Evolutionary conservation across 2,329 filamentous ascomycete genomes (phyloP), one percentile per base, ranked within the genome.

Genomic region (Fusarium sambucinum): DNA sequence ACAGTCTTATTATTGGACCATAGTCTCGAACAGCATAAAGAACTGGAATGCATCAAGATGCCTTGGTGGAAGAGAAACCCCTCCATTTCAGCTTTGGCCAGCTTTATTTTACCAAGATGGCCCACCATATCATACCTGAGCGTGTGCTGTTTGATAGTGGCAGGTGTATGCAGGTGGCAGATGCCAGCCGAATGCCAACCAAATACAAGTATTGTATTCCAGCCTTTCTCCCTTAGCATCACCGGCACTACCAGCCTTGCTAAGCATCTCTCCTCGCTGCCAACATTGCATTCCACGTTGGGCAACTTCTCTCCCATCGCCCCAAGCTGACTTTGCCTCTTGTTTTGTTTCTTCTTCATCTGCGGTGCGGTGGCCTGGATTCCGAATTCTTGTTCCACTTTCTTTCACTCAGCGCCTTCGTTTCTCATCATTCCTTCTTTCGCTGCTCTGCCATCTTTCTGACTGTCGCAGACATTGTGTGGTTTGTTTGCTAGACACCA

Each of bases 251-350:
- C 41, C 73, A 75, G 66, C 73, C 71, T 68, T 69, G 45, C 66
- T 50, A 66, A 72, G 69, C 63, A 67, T 63, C 53, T 68, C 70
- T 55, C 29, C 48, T 63, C 66, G 52, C 63, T 61, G 70, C 73
- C 73, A 74, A 74, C 66, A 76, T 75, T 76, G 70, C 75, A 76
- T 76, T 77, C 73, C 74, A 63, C 50, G 42, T 44, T 59, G 55
- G 40, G 59, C 48, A 58, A 51, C 29, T 41, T 41, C 37, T 44
- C 51, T 54, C 47, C 46, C 35, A 51, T 55, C 51, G 32, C 59
- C 42, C 63, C 56, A 50, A 41, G 50, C 63, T 63, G 55, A 56
- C 66, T 66, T 63, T 68, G 57, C 37, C 42, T 54, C 55, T 63
- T 65, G 63, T 66, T 66, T 65, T 59, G 33, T 53, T 68, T 53